Conservation (phyloP, 495 filamentous ascomycete species). For the Podospora pseudopauciseta region DNA sequence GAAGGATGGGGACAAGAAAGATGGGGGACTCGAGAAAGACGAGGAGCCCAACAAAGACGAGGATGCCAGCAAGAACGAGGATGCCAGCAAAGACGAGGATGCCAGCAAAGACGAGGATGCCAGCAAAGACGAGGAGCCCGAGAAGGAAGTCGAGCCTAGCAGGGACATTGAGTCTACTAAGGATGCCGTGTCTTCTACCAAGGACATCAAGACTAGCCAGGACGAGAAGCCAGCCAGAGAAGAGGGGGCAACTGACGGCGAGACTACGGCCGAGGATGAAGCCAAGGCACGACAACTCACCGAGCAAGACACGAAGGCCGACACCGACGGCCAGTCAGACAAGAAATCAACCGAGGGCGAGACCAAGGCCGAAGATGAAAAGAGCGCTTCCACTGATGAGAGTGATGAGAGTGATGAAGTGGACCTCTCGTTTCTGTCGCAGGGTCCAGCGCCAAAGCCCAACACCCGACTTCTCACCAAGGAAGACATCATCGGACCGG, state of each 20-base stretch:
- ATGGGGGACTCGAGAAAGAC: neutral
- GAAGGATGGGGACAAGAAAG: no score
- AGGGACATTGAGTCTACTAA: neutral
- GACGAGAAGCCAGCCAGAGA: neutral
- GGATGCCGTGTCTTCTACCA: neutral
- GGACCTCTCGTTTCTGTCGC: slow-evolving; percentile 8
- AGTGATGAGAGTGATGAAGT: neutral
- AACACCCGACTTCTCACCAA: slow-evolving; percentile 36
- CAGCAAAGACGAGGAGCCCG: neutral
- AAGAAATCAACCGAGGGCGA: neutral
- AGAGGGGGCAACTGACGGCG: neutral
- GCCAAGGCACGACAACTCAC: neutral
- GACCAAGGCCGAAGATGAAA: neutral
- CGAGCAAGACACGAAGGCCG: neutral
- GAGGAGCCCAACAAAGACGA: neutral
- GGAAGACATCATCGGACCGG: slow-evolving; percentile 59
- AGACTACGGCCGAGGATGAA: neutral
- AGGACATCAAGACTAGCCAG: neutral
- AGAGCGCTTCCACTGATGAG: neutral
- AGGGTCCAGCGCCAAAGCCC: neutral
- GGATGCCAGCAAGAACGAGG: neutral
- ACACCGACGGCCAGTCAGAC: neutral
- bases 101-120: neutral
- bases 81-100: neutral
- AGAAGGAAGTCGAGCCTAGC: neutral